phyloP scores from a whole-genome alignment of 2,329 filamentous ascomycete genomes.

The Periconia sp. region DNA sequence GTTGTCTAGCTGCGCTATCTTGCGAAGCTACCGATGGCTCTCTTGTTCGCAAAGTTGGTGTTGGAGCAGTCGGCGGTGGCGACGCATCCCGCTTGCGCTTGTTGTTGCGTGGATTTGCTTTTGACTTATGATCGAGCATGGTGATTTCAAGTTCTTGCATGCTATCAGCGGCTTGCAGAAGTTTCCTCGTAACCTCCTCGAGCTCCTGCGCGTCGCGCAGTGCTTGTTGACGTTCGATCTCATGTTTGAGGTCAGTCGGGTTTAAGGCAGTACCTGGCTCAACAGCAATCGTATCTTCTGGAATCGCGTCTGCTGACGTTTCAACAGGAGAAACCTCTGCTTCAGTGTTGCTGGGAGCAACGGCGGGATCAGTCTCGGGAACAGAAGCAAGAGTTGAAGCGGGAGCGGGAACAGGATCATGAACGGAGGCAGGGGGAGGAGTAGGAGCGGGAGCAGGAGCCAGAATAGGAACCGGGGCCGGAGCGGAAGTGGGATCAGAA shows the following conservation, averaged over 20 bases:
- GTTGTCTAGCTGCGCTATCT: conserved; percentile 27
- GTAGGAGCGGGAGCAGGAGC: neutral
- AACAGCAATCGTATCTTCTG: conserved; percentile 47
- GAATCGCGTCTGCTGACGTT: neutral
- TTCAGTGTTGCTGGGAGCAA: neutral
- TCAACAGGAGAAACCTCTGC: neutral
- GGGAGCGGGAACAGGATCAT: neutral
- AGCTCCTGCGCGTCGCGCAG: conserved; percentile 42
- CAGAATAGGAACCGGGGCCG: neutral
- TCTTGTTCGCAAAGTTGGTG: conserved; percentile 13
- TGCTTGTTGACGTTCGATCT: conserved; percentile 58
- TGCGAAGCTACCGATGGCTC: conserved; percentile 28
- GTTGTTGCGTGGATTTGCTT: conserved; percentile 22
- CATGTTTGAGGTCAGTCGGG: conserved; percentile 65
- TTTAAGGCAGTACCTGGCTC: conserved; percentile 79
- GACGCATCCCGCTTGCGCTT: conserved; percentile 60
- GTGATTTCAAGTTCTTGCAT: conserved; percentile 38
- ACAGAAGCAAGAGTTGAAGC: neutral
- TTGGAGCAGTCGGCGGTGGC: conserved; percentile 21
- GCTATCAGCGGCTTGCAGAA: conserved; percentile 37
- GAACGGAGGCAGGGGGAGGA: neutral
- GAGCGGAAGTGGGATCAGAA: neutral
- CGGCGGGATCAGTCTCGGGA: neutral
- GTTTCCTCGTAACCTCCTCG: conserved; percentile 37
- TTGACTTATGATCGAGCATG: conserved; percentile 22